Evolutionary conservation across 805 yeast species (phyloP).

Genomic region (Yarrowia bubula): DNA sequence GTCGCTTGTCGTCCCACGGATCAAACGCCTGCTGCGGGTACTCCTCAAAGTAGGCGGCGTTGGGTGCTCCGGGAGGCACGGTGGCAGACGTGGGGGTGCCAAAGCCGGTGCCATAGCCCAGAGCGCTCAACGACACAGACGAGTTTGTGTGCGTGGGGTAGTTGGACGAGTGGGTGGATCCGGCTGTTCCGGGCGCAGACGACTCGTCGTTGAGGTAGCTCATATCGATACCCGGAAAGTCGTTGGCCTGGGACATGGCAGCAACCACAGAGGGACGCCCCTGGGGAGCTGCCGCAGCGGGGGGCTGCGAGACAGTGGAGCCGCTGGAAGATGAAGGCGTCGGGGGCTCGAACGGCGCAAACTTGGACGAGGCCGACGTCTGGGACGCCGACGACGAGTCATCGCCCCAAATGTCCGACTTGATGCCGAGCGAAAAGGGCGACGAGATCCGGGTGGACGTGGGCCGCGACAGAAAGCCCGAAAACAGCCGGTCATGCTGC

Average conservation of each 20-base stretch:
- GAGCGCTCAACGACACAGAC: conserved; percentile 1
- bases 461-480: conserved; percentile 25
- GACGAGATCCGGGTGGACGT: conserved; percentile 24
- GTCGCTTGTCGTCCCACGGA: conserved; percentile 25
- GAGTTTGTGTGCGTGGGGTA: conserved; percentile 20
- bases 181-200: background rate
- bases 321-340: background rate
- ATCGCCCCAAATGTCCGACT: conserved; percentile 27
- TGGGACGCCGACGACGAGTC: conserved; percentile 19
- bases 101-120: conserved; percentile 16
- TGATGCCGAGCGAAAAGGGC: conserved; percentile 27
- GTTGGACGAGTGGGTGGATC: conserved; percentile 13
- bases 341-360: conserved; percentile 22
- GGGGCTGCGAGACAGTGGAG: background rate
- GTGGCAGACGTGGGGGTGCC: conserved; percentile 2
- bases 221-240: conserved; percentile 20
- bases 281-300: background rate
- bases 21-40: conserved; percentile 23
- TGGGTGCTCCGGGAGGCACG: conserved; percentile 10
- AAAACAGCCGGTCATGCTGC: conserved; percentile 14
- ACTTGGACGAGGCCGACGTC: conserved; percentile 22
- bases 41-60: conserved; percentile 21
- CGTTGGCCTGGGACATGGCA: conserved; percentile 22
- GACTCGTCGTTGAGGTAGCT: conserved; percentile 23
- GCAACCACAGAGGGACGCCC: background rate